Evolutionary conservation across 768 basidiomycete genomes (phyloP).

Genomic region (Daedaleopsis sinensis): DNA sequence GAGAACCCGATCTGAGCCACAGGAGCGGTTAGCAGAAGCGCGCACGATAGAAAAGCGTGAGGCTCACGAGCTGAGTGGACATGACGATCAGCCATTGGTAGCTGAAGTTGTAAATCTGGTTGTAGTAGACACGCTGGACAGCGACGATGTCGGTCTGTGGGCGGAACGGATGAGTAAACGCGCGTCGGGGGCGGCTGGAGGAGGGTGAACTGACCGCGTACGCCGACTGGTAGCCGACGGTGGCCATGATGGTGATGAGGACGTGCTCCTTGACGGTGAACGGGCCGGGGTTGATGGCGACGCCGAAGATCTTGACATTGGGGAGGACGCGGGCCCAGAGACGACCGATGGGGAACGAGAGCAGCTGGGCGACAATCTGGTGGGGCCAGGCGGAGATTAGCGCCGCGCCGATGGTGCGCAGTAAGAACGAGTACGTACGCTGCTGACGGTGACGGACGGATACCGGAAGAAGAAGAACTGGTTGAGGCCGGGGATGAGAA

Average conservation of each 20-base stretch:
- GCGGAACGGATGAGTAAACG: background rate
- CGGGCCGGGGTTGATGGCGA: slow-evolving; percentile 63
- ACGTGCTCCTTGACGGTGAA: slow-evolving; percentile 80
- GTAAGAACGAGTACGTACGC: slow-evolving; percentile 25
- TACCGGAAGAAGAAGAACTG: no score
- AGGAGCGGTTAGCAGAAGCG: background rate
- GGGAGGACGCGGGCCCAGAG: slow-evolving; percentile 59
- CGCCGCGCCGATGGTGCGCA: background rate
- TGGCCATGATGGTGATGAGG: slow-evolving; percentile 46
- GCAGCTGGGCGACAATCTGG: slow-evolving; percentile 64
- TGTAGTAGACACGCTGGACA: slow-evolving; percentile 50
- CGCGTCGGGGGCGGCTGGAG: background rate
- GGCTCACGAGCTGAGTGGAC: slow-evolving; percentile 37
- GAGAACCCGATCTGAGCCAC: slow-evolving; percentile 40
- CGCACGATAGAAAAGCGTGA: no score
- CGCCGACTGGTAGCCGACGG: slow-evolving; percentile 36
- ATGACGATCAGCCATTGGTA: slow-evolving; percentile 45
- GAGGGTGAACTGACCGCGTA: slow-evolving; percentile 30
- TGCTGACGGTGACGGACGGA: slow-evolving; percentile 43
- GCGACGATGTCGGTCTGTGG: slow-evolving; percentile 45
- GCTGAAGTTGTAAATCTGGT: slow-evolving; percentile 39
- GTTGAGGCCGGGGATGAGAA: no score
- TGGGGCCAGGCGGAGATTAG: background rate
- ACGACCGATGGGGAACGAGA: slow-evolving; percentile 68
- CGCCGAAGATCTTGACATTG: slow-evolving; percentile 53